Percentiles rank a stretch among this genome's conserved stretches.
These are phyloP conservation scores for Saccharomycopsis sp. DNA, from an alignment of 805 yeast genomes.

Conservation along the genomic window DNA sequence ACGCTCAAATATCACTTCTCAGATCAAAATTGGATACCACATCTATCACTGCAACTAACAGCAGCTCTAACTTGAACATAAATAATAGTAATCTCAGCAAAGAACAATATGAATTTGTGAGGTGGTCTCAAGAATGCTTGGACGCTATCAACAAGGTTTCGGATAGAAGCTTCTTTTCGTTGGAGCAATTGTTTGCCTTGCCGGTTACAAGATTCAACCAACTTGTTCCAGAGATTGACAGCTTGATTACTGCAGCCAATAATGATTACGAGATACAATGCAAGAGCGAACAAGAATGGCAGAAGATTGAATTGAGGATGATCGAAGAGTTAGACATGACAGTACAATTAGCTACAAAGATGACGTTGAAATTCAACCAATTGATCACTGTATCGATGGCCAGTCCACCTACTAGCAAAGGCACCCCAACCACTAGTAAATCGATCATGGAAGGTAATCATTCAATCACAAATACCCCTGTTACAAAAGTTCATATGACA, in stretches of 20 bases:
- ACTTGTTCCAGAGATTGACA: background rate
- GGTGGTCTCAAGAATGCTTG: conserved; percentile 1
- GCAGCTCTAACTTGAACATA: background rate
- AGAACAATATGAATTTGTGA: background rate
- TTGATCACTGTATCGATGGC: background rate
- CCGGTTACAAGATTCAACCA: background rate
- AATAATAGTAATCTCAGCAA: background rate
- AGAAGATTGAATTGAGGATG: background rate
- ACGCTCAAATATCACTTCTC: background rate
- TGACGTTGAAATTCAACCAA: background rate
- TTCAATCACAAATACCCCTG: background rate
- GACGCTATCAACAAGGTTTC: background rate
- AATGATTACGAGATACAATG: background rate
- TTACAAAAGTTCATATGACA: background rate
- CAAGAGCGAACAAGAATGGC: background rate
- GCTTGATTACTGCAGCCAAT: background rate
- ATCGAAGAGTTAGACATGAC: background rate
- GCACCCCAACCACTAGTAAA: background rate
- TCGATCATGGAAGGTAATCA: background rate
- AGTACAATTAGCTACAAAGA: conserved; percentile 1
- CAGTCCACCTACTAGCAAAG: background rate
- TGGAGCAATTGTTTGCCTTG: background rate
- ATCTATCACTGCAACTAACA: background rate
- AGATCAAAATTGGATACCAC: background rate
- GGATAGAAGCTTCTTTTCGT: background rate